A percentile compares a stretch with the other conserved stretches of the same genome.
These are phyloP conservation scores for Eimeria tenella DNA, from an alignment of 169 alveolate genomes.

Conservation along the genomic window DNA sequence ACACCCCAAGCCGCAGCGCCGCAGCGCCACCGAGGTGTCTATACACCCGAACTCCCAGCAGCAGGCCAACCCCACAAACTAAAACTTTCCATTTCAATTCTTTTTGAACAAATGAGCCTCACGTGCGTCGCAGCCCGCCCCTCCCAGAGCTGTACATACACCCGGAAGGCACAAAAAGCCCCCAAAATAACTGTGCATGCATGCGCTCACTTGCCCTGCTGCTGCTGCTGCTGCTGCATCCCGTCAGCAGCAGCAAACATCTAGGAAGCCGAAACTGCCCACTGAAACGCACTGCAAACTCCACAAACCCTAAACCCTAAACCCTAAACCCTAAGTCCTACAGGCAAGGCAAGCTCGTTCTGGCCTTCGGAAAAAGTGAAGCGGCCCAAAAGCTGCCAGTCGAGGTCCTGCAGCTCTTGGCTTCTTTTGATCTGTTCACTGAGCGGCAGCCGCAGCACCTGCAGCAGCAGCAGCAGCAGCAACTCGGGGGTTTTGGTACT, in stretches of 20 bases:
- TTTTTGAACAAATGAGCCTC: not conserved
- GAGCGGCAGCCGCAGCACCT: constrained; percentile 46
- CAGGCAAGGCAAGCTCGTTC: not conserved
- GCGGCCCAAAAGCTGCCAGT: not conserved
- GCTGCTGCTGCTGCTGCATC: not conserved
- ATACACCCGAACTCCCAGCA: not conserved
- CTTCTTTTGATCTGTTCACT: not conserved
- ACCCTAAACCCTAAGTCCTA: no score
- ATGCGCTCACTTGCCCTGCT: not conserved
- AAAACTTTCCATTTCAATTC: not conserved
- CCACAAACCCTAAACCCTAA: no score
- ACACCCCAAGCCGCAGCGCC: not conserved
- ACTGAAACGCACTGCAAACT: no score
- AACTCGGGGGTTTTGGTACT: no score
- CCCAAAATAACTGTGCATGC: no score
- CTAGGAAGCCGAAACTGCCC: no score
- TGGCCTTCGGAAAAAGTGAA: not conserved
- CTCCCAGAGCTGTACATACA: constrained; percentile 19
- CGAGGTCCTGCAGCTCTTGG: not conserved
- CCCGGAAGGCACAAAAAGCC: not conserved
- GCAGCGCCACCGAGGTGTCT: not conserved
- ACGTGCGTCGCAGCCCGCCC: constrained; percentile 20
- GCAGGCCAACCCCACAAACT: constrained; percentile 33
- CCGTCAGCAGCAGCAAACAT: not conserved
- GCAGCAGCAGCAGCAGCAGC: not conserved